phyloP scores from a whole-genome alignment of 352 stramenopile species.

The Phytophthora capsici region DNA sequence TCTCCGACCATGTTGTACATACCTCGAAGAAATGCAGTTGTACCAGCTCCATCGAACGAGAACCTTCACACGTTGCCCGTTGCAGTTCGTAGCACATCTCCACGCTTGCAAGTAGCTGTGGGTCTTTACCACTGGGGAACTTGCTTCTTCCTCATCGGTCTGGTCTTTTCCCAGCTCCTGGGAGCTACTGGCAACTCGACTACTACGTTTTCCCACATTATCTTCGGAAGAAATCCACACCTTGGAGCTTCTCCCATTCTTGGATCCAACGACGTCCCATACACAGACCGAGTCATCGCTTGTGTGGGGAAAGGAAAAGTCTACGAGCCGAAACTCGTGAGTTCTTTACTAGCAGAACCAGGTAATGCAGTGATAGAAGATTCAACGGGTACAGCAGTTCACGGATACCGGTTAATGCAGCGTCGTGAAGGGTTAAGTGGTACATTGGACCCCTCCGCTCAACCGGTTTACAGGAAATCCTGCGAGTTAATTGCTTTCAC shows the following conservation, averaged over 20 bases:
- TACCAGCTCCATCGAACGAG: too few relatives aligned
- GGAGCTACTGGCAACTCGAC: not conserved
- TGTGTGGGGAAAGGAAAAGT: not conserved
- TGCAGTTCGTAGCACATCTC: too few relatives aligned
- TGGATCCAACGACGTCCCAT: not conserved
- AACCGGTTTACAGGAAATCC: not conserved
- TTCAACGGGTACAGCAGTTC: not conserved
- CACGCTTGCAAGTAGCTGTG: too few relatives aligned
- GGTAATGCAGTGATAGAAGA: not conserved
- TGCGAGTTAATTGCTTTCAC: not conserved
- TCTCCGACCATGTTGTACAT: not conserved
- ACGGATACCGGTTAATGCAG: not conserved
- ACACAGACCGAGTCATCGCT: not conserved
- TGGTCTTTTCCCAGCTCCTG: not conserved
- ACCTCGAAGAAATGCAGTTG: too few relatives aligned
- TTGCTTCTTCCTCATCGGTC: not conserved
- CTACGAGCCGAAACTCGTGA: not conserved
- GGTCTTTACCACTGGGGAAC: not conserved
- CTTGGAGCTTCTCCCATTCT: not conserved
- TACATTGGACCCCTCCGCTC: not conserved
- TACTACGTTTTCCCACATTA: not conserved
- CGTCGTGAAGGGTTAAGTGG: not conserved
- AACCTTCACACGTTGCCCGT: too few relatives aligned
- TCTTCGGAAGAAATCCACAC: not conserved
- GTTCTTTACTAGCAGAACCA: not conserved